Conservation (phyloP, 345 rosid genomes). For the Euphorbia pulcherrima region DNA sequence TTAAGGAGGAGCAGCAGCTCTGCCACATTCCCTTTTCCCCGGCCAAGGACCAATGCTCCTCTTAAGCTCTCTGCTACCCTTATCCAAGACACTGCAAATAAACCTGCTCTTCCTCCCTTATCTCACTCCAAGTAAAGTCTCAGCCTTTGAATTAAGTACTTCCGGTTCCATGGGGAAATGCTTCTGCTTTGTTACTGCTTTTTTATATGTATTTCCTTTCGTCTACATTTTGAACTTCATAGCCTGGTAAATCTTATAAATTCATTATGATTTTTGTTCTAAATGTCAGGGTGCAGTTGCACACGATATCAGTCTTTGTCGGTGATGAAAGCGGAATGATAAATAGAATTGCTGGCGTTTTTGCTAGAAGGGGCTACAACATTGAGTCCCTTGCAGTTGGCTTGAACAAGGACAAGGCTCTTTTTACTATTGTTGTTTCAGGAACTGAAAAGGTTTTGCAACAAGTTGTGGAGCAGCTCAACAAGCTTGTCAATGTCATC, state of each 20-base stretch:
- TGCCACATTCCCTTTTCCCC: conserved; percentile 12
- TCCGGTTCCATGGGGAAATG: neutral
- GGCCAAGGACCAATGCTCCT: neutral
- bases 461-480: conserved; percentile 88
- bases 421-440: conserved; percentile 81
- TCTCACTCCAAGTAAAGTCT: conserved; percentile 25
- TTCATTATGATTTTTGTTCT: neutral
- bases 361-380: conserved; percentile 89
- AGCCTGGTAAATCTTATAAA: no score
- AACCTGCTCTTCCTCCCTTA: conserved; percentile 12
- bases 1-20: conserved; percentile 8
- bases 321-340: conserved; percentile 98
- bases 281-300: conserved; percentile 58
- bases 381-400: conserved; percentile 96
- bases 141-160: neutral
- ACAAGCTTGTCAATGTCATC: conserved; percentile 87
- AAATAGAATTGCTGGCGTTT: conserved; percentile 90
- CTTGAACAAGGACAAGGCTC: conserved; percentile 77
- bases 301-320: conserved; percentile 88
- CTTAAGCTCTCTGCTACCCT: conserved; percentile 23
- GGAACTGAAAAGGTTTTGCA: conserved; percentile 73
- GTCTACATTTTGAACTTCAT: neutral
- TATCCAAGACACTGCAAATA: conserved; percentile 18
- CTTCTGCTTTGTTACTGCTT: neutral
- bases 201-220: neutral